Base-by-base conservation (phyloP, 1,139 yeast genomes). In the Scheffersomyces titani region DNA sequence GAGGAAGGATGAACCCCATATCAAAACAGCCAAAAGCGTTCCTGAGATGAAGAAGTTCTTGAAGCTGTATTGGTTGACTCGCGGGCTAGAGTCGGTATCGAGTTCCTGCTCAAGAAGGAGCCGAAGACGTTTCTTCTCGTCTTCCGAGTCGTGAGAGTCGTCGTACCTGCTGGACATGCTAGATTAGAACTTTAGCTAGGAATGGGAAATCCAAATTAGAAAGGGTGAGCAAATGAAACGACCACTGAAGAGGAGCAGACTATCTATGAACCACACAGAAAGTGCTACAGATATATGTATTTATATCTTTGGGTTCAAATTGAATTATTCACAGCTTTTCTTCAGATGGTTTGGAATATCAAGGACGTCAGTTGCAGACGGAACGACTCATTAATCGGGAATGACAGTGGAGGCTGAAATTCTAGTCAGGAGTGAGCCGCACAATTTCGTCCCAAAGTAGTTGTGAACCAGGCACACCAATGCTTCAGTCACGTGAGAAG, bases 1-100 rank as follows among this genome's bases (percentile, higher is more conserved):
- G 51, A 79, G 70, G 54, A 75, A 65, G 11, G 74, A 72, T 2
- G 76, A 64, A 7, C 83, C 83, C 80, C 81, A 79, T 40, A 79
- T 59, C 47, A 78, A 63, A 6, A 73, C 55, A 1, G 73, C 71
- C 36, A 75, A 53, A 21, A 76, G 54, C 1, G 69, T 55, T 3
- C 75, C 74, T 9, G 64, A 57, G 49, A 61, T 59, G 47, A 70
- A 63, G 49, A 66, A 54, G 54, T 60, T 60, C 51, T 60, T 65
- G 53, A 60, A 54, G 54, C 50, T 57, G 54, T 53, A 51, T 18
- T 46, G 49, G 49, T 46, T 46, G 24, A 18, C 53, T 47, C 24
- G 45, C n/a, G 48, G 47, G 45, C 40, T 44, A 30, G 13, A 30
- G 16, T 30, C 40, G 13, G 6, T 30, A 16, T 30, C 40, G 40